phyloP scores from a whole-genome alignment of 2,329 filamentous ascomycete genomes.

The Penicillium rolfsii region DNA sequence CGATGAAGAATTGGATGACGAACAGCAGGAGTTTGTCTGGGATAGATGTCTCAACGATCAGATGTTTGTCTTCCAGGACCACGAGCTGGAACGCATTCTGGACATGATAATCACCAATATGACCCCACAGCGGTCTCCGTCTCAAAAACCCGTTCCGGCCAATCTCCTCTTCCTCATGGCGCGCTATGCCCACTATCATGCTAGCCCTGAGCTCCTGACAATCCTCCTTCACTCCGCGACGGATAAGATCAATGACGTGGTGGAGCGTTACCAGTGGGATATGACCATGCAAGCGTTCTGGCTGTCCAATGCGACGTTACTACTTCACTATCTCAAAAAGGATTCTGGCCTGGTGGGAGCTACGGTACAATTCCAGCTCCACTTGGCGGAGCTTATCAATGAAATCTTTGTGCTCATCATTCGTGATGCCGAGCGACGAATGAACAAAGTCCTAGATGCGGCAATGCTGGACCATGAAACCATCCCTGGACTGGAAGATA shows the following conservation, averaged over 20 bases:
- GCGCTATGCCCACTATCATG: slow-evolving; percentile 94
- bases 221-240: slow-evolving; percentile 83
- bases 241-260: slow-evolving; percentile 94
- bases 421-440: slow-evolving; percentile 87
- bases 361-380: slow-evolving; percentile 86
- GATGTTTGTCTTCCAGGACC: slow-evolving; percentile 99
- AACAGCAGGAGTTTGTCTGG: slow-evolving; percentile 95
- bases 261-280: slow-evolving; percentile 97
- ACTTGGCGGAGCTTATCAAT: slow-evolving; percentile 92
- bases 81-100: slow-evolving; percentile 85
- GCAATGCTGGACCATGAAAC: slow-evolving; percentile 98
- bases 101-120: slow-evolving; percentile 97
- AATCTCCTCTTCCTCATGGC: slow-evolving; percentile 97
- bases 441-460: slow-evolving; percentile 91
- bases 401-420: slow-evolving; percentile 99
- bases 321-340: slow-evolving; percentile 97
- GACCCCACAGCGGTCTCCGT: slow-evolving; percentile 91
- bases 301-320: slow-evolving; percentile 93
- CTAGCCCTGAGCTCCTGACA: slow-evolving; percentile 79
- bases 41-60: slow-evolving; percentile 91
- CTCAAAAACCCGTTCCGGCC: slow-evolving; percentile 96
- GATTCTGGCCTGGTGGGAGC: slow-evolving; percentile 78
- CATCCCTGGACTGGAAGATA: slow-evolving; percentile 94
- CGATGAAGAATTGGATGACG: slow-evolving; percentile 85
- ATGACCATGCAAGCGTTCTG: slow-evolving; percentile 99